Conservation (phyloP, 1,284 basidiomycete genomes). For the Papiliotrema laurentii region DNA sequence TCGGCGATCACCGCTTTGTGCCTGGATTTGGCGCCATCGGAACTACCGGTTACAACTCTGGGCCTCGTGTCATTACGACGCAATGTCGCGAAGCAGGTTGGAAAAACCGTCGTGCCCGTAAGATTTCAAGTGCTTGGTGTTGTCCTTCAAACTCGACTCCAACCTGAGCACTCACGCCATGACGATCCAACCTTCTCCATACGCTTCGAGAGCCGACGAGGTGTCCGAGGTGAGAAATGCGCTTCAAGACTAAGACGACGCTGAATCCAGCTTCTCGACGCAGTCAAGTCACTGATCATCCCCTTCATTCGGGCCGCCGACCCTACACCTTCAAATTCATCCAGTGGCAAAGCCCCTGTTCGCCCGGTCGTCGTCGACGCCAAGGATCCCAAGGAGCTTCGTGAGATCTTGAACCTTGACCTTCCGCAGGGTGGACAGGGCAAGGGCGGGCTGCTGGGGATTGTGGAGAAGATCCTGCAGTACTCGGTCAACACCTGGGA, state of each 20-base stretch:
- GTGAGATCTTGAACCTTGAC: slow-evolving; percentile 9
- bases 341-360: neutral
- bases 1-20: too few species aligned
- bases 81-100: too few species aligned
- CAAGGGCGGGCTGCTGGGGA: slow-evolving; percentile 14
- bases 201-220: slow-evolving; percentile 6
- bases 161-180: neutral
- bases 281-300: slow-evolving; percentile 15
- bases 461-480: slow-evolving; percentile 19
- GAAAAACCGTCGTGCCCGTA: too few species aligned
- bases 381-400: slow-evolving; percentile 13
- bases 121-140: too few species aligned
- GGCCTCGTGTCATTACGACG: too few species aligned
- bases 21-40: too few species aligned
- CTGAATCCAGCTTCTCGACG: slow-evolving; percentile 16
- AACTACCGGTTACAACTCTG: too few species aligned
- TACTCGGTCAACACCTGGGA: slow-evolving; percentile 33
- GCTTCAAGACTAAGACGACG: neutral
- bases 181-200: neutral
- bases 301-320: slow-evolving; percentile 17
- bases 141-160: too few species aligned
- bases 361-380: slow-evolving; percentile 12
- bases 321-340: slow-evolving; percentile 1
- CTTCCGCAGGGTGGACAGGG: slow-evolving; percentile 12
- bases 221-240: slow-evolving; percentile 5